Base-by-base conservation (phyloP, 1,139 yeast genomes). In the Zygosaccharomyces sapae region DNA sequence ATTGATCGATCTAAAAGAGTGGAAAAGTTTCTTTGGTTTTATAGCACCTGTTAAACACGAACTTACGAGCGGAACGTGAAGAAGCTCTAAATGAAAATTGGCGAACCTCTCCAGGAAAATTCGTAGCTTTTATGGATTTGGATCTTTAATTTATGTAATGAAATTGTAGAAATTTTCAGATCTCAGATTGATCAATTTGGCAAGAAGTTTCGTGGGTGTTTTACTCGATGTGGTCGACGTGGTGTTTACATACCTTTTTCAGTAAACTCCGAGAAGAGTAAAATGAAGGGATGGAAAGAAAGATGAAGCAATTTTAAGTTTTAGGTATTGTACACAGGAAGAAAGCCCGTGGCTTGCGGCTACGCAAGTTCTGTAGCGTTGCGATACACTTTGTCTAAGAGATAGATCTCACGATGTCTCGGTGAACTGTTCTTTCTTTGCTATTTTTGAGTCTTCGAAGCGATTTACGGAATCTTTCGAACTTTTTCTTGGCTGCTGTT, bases 11-110 rank as follows among this genome's bases (percentile, higher is more conserved):
- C 34, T 31, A 31, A 31, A 31, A 10, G 34, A 31, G 18, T 18
- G 34, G 34, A 31, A 13, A 31, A 5, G 34, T 31, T 31, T 31
- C 33, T 30, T 31, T 31, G 34, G 34, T 31, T 31, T 31, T 31
- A 31, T 31, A 31, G 18, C 16, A 13, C 34, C 34, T n/a, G 18
- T 8, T n/a, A n/a, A 31, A 31, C 34, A 31, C 34, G 34, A 31
- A 31, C 8, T 31, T 1, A n/a, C 3, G 18, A 2, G 16, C 3
- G 16, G 8, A 4, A 13, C 4, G 27, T 24, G 27, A 24, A 24
- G 20, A 12, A 13, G 18, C 9, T 22, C 8, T 5, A 22, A 7
- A 6, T 5, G 25, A 22, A 22, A 22, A 22, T 22, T 22, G 25
- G 25, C 25, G 25, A 22, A 22, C 9, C 25, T 22, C 8, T 22